Evolutionary conservation across 1,284 basidiomycete genomes (phyloP).

Genomic region (Cryptococcus sp.): DNA sequence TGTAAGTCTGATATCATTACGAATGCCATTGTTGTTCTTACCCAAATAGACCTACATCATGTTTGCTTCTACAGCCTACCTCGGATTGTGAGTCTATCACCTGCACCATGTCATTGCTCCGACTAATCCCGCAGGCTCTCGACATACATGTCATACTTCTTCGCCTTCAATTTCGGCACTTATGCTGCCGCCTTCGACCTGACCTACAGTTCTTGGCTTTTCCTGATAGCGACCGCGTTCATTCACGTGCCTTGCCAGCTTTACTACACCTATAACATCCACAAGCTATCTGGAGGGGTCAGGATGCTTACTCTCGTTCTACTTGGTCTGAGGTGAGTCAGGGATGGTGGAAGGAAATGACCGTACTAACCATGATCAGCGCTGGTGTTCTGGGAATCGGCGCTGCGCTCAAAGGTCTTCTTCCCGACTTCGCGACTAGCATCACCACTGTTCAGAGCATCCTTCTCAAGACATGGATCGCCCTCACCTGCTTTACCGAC

Average conservation of each 20-base stretch:
- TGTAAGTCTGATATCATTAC: not conserved
- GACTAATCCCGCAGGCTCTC: not conserved
- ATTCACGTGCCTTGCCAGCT: slow-evolving; percentile 6
- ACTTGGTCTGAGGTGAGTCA: not conserved
- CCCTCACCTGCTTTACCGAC: not conserved
- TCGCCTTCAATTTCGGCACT: slow-evolving; percentile 3
- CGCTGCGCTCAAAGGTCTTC: not conserved
- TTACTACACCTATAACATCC: not conserved
- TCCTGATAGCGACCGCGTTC: slow-evolving; percentile 3
- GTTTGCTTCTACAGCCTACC: slow-evolving; percentile 4
- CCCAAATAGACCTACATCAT: not conserved
- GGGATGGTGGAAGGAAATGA: not conserved
- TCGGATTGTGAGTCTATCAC: not conserved
- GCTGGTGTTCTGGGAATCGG: not conserved
- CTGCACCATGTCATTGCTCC: too few species aligned
- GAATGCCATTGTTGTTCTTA: not conserved
- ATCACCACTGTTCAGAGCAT: not conserved
- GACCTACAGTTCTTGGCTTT: slow-evolving; percentile 4
- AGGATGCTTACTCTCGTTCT: not conserved
- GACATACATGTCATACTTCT: slow-evolving; percentile 1
- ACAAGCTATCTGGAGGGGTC: not conserved
- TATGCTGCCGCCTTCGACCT: slow-evolving; percentile 3
- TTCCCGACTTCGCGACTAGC: not conserved
- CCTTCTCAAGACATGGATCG: slow-evolving; percentile 5
- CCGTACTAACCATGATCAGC: not conserved